Base-by-base conservation (phyloP, 23 red algal genomes). In the Gracilaria vermiculophylla region DNA sequence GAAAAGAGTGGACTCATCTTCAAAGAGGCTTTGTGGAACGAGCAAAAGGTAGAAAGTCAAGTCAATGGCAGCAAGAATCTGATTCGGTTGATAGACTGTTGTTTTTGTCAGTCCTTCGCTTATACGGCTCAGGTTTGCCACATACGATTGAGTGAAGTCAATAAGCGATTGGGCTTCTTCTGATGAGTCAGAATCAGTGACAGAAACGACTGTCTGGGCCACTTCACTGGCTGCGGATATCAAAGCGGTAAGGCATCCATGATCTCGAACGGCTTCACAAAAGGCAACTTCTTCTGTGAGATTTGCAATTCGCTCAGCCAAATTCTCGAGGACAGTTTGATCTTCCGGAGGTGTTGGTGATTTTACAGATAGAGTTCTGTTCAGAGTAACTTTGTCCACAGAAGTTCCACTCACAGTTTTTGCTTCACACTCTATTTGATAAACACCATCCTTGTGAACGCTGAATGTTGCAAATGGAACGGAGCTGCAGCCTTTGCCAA, bases 401-500 rank as follows among this genome's bases (percentile, higher is more conserved):
- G 76, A 42, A 74, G 50, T 33, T n/a, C 83, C 83, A 60, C 50
- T 57, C n/a, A 48, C 33, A 0, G 83, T 87, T 62, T 43, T 74
- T 10, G 83, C 83, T 1, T 70, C 36, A 48, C 83, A 87, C 47
- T 87, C 83, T 60, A 87, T 76, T 0, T 69, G 43, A 41, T 75
- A 87, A 3, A 43, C 60, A 27, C 83, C 83, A 31, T 73, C 83
- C 19, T 31, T 56, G 21, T 62, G 83, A 75, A 87, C 47, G 8
- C 62, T 69, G 56, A 87, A 87, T 20, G 51, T 34, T 12, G 83
- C 83, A 55, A 87, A 87, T 31, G 64, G 70, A 60, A 87, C 83
- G 15, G 83, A 74, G 43, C 65, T 75, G 70, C 83, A 87, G 20
- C 83, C 83, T 37, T 87, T 87, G 49, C 83, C 83, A 19, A 87